Evolutionary conservation across 1,139 yeast genomes (phyloP).

Genomic region (Suhomyces atakaporum): DNA sequence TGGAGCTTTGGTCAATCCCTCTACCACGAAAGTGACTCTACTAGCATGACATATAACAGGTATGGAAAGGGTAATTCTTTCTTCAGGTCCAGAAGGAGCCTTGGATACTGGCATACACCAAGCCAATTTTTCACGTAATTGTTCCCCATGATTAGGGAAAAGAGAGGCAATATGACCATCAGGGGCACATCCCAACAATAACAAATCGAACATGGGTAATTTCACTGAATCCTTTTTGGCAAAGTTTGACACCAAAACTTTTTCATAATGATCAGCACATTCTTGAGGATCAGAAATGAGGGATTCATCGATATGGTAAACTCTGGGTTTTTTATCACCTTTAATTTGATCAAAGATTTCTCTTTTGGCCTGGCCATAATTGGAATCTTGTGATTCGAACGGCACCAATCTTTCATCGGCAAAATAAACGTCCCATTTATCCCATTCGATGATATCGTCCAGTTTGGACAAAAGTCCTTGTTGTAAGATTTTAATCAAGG

Average conservation of each 20-base stretch:
- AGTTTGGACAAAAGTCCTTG: slow-evolving; percentile 76
- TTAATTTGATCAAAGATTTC: slow-evolving; percentile 72
- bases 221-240: slow-evolving; percentile 97
- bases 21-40: slow-evolving; percentile 90
- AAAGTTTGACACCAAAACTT: slow-evolving; percentile 78
- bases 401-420: slow-evolving; percentile 77
- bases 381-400: slow-evolving; percentile 70
- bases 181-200: slow-evolving; percentile 95
- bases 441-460: slow-evolving; percentile 75
- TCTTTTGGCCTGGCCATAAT: slow-evolving; percentile 85
- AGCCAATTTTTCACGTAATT: slow-evolving; percentile 85
- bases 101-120: slow-evolving; percentile 95
- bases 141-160: slow-evolving; percentile 86
- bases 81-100: slow-evolving; percentile 88
- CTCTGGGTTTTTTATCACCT: slow-evolving; percentile 59
- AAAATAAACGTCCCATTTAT: slow-evolving; percentile 72
- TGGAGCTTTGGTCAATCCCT: slow-evolving; percentile 94
- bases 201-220: slow-evolving; percentile 89
- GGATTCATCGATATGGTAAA: slow-evolving; percentile 79
- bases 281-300: slow-evolving; percentile 85
- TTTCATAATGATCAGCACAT: slow-evolving; percentile 92
- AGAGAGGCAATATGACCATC: slow-evolving; percentile 97
- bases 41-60: slow-evolving; percentile 96
- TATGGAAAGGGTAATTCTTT: slow-evolving; percentile 87
- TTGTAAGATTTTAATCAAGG: slow-evolving; percentile 78